Evolutionary conservation across 139 green algal species (phyloP).

Genomic region (Astrephomene gubernaculifera): DNA sequence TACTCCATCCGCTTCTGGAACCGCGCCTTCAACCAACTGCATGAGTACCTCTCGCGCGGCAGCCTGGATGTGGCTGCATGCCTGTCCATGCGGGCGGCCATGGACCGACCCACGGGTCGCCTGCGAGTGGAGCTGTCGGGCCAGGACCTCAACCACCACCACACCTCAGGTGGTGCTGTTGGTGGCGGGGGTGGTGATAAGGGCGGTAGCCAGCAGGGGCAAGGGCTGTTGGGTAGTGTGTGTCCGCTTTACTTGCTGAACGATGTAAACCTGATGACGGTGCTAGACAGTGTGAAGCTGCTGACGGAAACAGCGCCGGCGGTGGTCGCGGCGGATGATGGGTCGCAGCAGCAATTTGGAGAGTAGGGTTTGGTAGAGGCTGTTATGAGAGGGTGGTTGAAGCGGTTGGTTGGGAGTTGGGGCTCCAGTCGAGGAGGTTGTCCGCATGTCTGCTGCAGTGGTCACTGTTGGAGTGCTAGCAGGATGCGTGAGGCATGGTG

Average conservation of each 20-base stretch:
- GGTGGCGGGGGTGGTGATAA: background rate
- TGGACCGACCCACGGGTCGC: constrained; percentile 10
- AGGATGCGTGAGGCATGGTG: too few relatives aligned
- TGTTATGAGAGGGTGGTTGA: background rate
- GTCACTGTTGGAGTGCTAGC: too few relatives aligned
- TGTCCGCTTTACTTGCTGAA: constrained; percentile 52
- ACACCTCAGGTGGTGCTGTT: too few relatives aligned
- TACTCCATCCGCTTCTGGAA: constrained; percentile 47
- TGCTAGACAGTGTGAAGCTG: constrained; percentile 56
- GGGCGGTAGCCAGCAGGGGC: background rate
- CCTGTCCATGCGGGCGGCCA: constrained; percentile 41
- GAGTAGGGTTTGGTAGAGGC: background rate
- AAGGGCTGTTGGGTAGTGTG: constrained; percentile 10
- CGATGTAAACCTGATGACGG: constrained; percentile 59
- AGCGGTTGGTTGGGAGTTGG: background rate
- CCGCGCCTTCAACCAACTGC: constrained; percentile 52
- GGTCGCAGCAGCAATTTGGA: background rate
- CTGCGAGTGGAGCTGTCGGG: constrained; percentile 34
- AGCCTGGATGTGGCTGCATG: constrained; percentile 73
- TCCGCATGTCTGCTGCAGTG: too few relatives aligned
- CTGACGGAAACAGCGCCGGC: constrained; percentile 6
- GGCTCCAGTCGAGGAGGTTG: too few relatives aligned
- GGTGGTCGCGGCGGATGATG: too few relatives aligned
- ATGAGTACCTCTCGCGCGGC: constrained; percentile 67
- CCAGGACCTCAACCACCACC: constrained; percentile 33